A percentile compares a stretch with the other conserved stretches of the same genome.
phyloP scores from a whole-genome alignment of 2,329 filamentous ascomycete species.

The Fusarium sp. region DNA sequence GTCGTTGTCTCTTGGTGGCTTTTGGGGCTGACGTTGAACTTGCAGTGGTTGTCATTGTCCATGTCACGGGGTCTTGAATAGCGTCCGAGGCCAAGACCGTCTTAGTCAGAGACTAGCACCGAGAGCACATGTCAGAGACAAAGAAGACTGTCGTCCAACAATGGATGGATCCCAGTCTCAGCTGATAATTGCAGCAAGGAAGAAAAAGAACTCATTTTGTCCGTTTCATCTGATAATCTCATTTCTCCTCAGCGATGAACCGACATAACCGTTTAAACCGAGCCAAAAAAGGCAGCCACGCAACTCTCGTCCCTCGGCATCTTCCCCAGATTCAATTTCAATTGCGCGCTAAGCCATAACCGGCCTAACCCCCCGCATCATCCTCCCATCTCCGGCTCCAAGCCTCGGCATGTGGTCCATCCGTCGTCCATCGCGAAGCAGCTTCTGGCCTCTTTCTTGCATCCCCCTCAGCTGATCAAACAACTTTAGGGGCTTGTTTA shows the following conservation, averaged over 20 bases:
- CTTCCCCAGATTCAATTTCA: slow-evolving; percentile 42
- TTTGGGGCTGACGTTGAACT: not conserved
- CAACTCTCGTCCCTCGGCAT: slow-evolving; percentile 42
- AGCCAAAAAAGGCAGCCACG: slow-evolving; percentile 3
- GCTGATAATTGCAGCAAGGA: not conserved
- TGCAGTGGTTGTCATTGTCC: slow-evolving; percentile 11
- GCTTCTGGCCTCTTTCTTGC: slow-evolving; percentile 18
- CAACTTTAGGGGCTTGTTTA: slow-evolving; percentile 24
- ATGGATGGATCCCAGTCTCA: not conserved
- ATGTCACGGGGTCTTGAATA: slow-evolving; percentile 25
- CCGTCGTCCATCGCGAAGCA: slow-evolving; percentile 9
- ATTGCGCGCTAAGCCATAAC: slow-evolving; percentile 23
- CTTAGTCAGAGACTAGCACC: slow-evolving; percentile 11
- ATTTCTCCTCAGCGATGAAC: slow-evolving; percentile 3
- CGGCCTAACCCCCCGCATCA: slow-evolving; percentile 22
- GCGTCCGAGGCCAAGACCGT: slow-evolving; percentile 1
- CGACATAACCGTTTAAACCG: not conserved
- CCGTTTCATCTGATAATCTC: slow-evolving; percentile 3
- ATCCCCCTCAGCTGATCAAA: slow-evolving; percentile 37
- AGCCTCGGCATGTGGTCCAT: slow-evolving; percentile 43
- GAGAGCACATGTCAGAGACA: slow-evolving; percentile 35
- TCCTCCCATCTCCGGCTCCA: slow-evolving; percentile 18
- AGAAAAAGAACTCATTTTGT: not conserved
- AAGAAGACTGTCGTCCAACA: not conserved
- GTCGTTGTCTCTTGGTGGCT: not conserved